Evolutionary conservation across 164 flowering plant genomes (phyloP), one percentile per base, ranked within the genome.

Genomic region (Litsea cubeba): DNA sequence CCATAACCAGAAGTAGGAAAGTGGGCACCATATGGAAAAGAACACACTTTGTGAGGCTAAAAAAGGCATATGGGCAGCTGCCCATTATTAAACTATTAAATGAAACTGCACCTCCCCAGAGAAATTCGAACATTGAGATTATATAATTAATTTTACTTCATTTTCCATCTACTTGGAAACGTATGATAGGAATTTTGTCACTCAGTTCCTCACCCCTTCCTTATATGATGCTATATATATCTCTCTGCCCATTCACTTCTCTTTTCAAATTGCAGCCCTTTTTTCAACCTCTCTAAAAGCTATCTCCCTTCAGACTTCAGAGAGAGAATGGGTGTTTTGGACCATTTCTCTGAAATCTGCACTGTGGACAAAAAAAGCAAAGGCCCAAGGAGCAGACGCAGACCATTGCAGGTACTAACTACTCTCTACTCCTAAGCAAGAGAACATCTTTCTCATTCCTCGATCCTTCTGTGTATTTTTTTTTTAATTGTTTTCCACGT

Each of bases 271-370:
- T 6, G 62, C 32, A 22, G 58, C 23, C 2, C 14, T 6, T 12
- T 28, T 23, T 4, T 40, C 32, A 63, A 72, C 65, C 40, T 65
- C 76, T 75, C 76, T n/a, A 15, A 54, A 18, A 54, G n/a, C 58
- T 25, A 62, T 75, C 75, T 76, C 72, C 71, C 74, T 24, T 50
- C 23, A 8, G 70, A 64, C 62, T 22, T 69, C 70, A 17, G 46
- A 73, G n/a, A 49, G 22, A 73, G 79, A 70, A 88, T 90, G 94
- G 94, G 91, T 0, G 88, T 87, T 71, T 88, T 91, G 70, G 90
- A 88, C 69, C 85, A 88, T 73, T 78, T 91, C 24, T 81, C 89
- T 23, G 81, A 85, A 83, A 87, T 91, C 77, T 91, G 85, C 81
- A 85, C 84, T 69, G 86, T 84, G 67, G 81, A 84, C 80, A 80